Base-by-base conservation (phyloP, 2,329 filamentous ascomycete genomes). In the Beauveria bassiana region DNA sequence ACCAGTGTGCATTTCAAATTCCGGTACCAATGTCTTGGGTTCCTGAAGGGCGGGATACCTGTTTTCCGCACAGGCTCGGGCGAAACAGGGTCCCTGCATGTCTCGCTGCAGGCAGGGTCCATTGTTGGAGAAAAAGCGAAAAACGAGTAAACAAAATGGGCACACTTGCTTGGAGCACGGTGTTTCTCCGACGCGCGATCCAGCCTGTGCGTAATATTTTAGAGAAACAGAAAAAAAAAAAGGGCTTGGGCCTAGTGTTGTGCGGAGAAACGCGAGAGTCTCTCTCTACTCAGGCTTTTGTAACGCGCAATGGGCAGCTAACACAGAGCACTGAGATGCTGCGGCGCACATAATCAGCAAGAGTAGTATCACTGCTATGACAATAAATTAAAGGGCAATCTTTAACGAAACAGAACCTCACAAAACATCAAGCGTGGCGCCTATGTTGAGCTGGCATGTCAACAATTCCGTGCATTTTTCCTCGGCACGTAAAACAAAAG, bases 41-140 rank as follows among this genome's bases (percentile, higher is more conserved):
- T 31, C n/a, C 12, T 18, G 28, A 49, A 58, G 55, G 55, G 55
- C 45, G 31, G 31, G 31, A 47, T 57, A 28, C 28, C 53, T 57
- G 53, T 46, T 10, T 38, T 43, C 26, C 12, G 42, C 54, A 42
- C 43, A 58, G 43, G n/a, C 22, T 26, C 31, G 55, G 28, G 31
- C 55, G 55, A 58, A 58, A 50, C 55, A 58, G 42, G 55, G 55
- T 46, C 46, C 45, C 45, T 50, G 52, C 12, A 22, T 58, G 55
- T 58, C 55, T 58, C 18, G 45, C 40, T 47, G 20, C 45, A 57
- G 34, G 34, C 34, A 38, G 45, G 55, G 45, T 50, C 45, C 34
- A 49, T 58, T 58, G 45, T 49, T 58, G 55, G 45, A 38, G 31
- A 50, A 7, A 7, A 22, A 58, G 55, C n/a, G 28, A 31, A 40